Base-by-base conservation (phyloP, 345 rosid species). In the Salix purpurea region DNA sequence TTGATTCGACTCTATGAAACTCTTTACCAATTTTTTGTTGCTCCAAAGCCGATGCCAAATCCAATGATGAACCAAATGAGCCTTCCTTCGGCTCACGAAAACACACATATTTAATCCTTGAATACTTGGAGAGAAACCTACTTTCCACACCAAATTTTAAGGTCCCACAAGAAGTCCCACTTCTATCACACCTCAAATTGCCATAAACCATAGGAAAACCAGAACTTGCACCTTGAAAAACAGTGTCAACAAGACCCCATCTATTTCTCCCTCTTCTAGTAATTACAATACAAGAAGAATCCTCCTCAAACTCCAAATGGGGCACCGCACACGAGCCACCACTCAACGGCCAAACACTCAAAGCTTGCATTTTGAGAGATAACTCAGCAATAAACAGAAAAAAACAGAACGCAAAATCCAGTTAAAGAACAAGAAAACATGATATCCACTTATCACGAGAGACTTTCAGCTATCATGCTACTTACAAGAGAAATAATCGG, bases 321-420 rank as follows among this genome's bases (percentile, higher is more conserved):
- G 90, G 88, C 68, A 86, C 81, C 34, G 76, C 80, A 42, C 79
- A 86, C 64, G 84, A 81, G 83, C 90, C 91, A 66, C 80, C 80
- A 50, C 80, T 78, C 21, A 71, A 64, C 24, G 91, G 86, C 87
- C 85, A 86, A 40, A 86, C 79, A 52, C 87, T 82, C 78, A 90
- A 88, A 90, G 89, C 79, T 88, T 90, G 95, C 97, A 92, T 95
- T 74, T 82, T 89, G 74, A 50, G 54, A 61, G 14, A 42, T 32
- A 77, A 69, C 26, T 78, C 64, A 76, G 68, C 42, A 77, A 69
- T 36, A 44, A 70, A 64, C 18, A 64, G 46, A 68, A 75, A 75
- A 74, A 42, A 77, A 76, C 79, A 83, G 80, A 79, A 73, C 16
- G 50, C 36, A 79, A 77, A 81, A 73, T 54, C 71, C 78, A 74